These are phyloP conservation scores for Diaporthe amygdali DNA, from an alignment of 2,329 filamentous ascomycete genomes.

Conservation along the genomic window DNA sequence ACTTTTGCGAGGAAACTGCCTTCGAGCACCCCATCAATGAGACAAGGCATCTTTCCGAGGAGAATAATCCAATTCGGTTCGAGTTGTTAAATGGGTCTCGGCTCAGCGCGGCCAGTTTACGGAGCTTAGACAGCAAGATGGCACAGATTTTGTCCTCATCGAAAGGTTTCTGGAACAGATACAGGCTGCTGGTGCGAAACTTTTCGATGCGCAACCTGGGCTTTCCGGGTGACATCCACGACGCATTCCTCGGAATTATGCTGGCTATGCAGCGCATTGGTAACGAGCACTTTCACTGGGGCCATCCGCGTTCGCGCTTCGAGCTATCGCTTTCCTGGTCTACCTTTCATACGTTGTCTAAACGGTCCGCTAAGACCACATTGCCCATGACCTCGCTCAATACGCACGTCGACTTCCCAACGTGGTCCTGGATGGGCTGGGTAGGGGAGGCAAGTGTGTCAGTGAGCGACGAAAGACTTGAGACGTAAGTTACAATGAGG, in stretches of 20 bases:
- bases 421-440: slow-evolving; percentile 11
- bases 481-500: not conserved
- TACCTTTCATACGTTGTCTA: not conserved
- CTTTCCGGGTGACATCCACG: not conserved
- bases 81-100: not conserved
- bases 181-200: not conserved
- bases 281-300: slow-evolving; percentile 2
- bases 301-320: not conserved
- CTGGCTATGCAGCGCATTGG: not conserved
- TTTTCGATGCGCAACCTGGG: not conserved
- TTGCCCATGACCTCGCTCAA: not conserved
- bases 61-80: not conserved
- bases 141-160: not conserved
- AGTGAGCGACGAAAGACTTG: not conserved
- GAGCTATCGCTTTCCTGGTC: not conserved
- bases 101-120: not conserved
- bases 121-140: not conserved
- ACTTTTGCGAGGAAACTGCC: not conserved
- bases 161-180: not conserved
- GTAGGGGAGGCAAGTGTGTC: not conserved
- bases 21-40: not conserved
- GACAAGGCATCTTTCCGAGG: not conserved
- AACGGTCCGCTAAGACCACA: not conserved
- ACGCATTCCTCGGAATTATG: not conserved
- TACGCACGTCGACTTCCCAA: not conserved